Percentiles rank a stretch among this genome's conserved stretches.
phyloP scores from a whole-genome alignment of 495 filamentous ascomycete species.

The Penicillium odoratum region DNA sequence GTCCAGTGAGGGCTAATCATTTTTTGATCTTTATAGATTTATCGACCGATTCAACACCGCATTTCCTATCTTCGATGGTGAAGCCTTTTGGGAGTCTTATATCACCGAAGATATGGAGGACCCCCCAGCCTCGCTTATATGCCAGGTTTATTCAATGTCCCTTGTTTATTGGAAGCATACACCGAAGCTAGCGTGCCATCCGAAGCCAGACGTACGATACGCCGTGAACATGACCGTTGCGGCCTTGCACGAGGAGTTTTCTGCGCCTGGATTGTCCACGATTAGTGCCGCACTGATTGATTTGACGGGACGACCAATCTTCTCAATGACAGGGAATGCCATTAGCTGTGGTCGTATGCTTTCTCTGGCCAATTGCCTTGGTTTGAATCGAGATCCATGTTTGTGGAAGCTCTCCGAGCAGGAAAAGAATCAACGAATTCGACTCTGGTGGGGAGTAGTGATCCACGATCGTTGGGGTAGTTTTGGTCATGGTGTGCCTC shows the following conservation, averaged over 20 bases:
- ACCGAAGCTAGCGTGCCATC: conserved; percentile 44
- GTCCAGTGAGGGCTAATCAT: conserved; percentile 8
- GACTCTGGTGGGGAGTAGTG: conserved; percentile 55
- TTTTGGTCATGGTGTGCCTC: conserved; percentile 52
- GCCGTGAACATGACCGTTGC: conserved; percentile 54
- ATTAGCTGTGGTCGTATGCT: conserved; percentile 51
- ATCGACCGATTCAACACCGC: conserved; percentile 52
- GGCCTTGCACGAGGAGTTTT: conserved; percentile 53
- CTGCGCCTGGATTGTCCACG: conserved; percentile 50
- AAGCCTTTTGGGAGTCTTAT: conserved; percentile 47
- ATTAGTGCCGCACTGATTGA: conserved; percentile 51
- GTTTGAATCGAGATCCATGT: conserved; percentile 50
- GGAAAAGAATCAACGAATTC: conserved; percentile 49
- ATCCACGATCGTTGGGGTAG: conserved; percentile 59
- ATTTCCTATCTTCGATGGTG: conserved; percentile 56
- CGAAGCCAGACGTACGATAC: conserved; percentile 51
- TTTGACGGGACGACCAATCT: conserved; percentile 50
- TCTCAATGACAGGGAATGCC: conserved; percentile 54
- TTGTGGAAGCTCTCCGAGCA: conserved; percentile 48
- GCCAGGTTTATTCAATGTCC: conserved; percentile 54
- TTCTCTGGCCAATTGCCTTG: conserved; percentile 52
- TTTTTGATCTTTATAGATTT: conserved; percentile 47
- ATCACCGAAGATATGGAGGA: conserved; percentile 41
- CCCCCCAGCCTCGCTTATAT: conserved; percentile 53
- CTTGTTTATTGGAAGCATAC: conserved; percentile 53